Conservation (phyloP, 768 basidiomycete species). For the Xerocomellus chrysenteron region DNA sequence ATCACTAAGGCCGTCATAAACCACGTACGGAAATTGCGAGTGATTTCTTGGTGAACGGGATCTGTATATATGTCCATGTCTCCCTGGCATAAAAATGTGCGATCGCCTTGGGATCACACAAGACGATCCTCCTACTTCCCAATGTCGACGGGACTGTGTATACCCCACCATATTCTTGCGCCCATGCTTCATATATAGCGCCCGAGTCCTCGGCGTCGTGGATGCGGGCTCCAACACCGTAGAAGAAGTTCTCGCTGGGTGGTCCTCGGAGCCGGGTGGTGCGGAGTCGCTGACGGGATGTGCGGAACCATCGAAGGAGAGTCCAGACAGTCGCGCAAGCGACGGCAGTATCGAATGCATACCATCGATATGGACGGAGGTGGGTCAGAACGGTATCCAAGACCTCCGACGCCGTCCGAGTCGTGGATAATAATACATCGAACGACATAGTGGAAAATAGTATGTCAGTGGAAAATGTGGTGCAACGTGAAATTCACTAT, state of each 20-base stretch:
- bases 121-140: background rate
- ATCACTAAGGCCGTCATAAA: no score
- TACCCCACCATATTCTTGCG: conserved; percentile 9
- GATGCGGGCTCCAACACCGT: conserved; percentile 5
- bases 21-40: no score
- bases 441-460: background rate
- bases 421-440: background rate
- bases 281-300: conserved; percentile 31
- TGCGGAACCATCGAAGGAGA: conserved; percentile 6
- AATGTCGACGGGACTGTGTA: conserved; percentile 9
- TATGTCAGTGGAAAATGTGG: no score
- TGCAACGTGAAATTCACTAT: no score
- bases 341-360: background rate
- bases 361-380: background rate
- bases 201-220: background rate
- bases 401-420: background rate
- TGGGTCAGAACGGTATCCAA: background rate
- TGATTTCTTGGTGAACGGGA: conserved; percentile 17
- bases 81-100: conserved; percentile 1
- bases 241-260: conserved; percentile 11
- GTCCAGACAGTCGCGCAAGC: conserved; percentile 1
- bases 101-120: no score
- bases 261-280: conserved; percentile 11
- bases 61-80: conserved; percentile 39
- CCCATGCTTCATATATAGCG: conserved; percentile 18